Percentiles rank a stretch among this genome's conserved stretches.
phyloP scores from a whole-genome alignment of 306 rosid genomes.

The Malus sylvestris region DNA sequence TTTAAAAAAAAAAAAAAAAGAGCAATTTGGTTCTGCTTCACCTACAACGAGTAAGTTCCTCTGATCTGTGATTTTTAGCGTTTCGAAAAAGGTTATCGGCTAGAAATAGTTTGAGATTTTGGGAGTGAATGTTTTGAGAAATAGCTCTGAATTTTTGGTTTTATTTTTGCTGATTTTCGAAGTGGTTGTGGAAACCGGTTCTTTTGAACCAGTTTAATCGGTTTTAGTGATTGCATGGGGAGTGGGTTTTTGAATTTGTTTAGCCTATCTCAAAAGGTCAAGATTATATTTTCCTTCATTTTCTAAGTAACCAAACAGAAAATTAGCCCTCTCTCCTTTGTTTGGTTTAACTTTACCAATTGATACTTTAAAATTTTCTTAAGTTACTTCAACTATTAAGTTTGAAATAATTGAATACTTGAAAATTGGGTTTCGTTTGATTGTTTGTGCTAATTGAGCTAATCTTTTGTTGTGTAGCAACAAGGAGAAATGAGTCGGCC shows the following conservation, averaged over 20 bases:
- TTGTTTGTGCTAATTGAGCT: neutral
- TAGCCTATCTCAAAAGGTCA: too few species aligned
- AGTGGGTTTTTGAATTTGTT: neutral
- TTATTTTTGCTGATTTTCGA: too few species aligned
- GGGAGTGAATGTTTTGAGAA: too few species aligned
- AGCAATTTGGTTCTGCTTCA: too few species aligned
- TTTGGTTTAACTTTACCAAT: neutral
- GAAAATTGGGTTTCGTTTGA: neutral
- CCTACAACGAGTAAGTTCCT: too few species aligned
- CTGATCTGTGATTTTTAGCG: too few species aligned
- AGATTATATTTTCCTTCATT: neutral
- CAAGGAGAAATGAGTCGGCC: slow-evolving; percentile 82
- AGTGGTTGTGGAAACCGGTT: neutral
- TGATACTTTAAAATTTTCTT: neutral
- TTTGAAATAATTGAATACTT: neutral
- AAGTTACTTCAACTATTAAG: neutral
- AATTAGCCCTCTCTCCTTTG: neutral
- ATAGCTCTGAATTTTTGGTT: too few species aligned
- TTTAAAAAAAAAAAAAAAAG: too few species aligned
- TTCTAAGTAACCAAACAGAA: neutral
- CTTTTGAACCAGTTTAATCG: too few species aligned
- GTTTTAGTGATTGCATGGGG: neutral
- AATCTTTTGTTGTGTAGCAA: slow-evolving; percentile 38
- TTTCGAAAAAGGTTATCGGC: too few species aligned
- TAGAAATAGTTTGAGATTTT: too few species aligned